Evolutionary conservation across 2,329 filamentous ascomycete genomes (phyloP).

Genomic region (Aspergillus calidoustus): DNA sequence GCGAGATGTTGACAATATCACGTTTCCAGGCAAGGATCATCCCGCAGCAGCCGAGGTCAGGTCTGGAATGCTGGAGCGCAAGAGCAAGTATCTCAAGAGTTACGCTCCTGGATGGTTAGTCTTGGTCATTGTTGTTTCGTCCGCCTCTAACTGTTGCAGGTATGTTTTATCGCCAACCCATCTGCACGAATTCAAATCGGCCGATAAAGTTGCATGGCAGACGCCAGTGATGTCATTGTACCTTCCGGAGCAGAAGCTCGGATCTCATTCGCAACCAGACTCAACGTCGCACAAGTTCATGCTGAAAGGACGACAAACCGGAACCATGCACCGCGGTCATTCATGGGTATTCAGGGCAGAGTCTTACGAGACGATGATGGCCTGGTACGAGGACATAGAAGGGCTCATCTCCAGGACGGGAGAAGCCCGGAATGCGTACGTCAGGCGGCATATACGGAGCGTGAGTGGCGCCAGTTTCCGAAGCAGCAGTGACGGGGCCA

Average conservation of each 20-base stretch:
- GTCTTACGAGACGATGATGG: conserved; percentile 90
- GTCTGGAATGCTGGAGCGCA: conserved; percentile 89
- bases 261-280: conserved; percentile 80
- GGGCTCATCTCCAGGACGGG: conserved; percentile 84
- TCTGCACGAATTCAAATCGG: conserved; percentile 98
- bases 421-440: conserved; percentile 85
- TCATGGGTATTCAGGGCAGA: conserved; percentile 72
- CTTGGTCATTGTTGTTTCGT: too few species aligned
- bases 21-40: conserved; percentile 89
- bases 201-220: conserved; percentile 80
- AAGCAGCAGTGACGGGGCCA: conserved; percentile 75
- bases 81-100: conserved; percentile 98
- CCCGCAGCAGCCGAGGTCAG: conserved; percentile 82
- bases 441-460: conserved; percentile 79
- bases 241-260: conserved; percentile 91
- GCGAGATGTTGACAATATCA: conserved; percentile 77
- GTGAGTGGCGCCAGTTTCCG: conserved; percentile 66
- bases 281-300: conserved; percentile 97
- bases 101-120: conserved; percentile 92
- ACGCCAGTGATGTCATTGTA: conserved; percentile 96
- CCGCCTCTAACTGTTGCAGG: conserved; percentile 53
- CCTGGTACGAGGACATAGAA: conserved; percentile 94
- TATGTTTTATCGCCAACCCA: conserved; percentile 96
- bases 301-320: conserved; percentile 93
- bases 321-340: conserved; percentile 82